phyloP scores from a whole-genome alignment of 2,329 filamentous ascomycete species.

The Cercospora brassicicola region DNA sequence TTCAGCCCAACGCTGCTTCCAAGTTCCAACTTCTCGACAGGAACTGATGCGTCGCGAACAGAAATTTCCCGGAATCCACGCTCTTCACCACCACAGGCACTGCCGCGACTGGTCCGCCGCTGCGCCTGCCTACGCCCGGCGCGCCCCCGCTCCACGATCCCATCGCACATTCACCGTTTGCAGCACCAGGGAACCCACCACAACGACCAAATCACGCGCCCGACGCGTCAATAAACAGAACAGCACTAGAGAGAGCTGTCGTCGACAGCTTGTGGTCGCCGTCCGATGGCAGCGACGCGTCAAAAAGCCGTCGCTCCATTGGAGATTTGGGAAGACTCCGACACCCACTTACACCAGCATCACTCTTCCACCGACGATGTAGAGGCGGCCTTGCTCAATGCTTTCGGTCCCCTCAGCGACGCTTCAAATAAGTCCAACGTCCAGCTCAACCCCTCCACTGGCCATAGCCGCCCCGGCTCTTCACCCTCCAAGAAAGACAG shows the following conservation, averaged over 20 bases:
- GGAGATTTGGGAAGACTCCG: slow-evolving; percentile 61
- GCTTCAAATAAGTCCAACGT: slow-evolving; percentile 60
- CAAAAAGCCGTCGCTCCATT: slow-evolving; percentile 49
- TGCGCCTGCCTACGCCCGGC: background rate
- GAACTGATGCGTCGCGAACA: slow-evolving; percentile 16
- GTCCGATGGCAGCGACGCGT: slow-evolving; percentile 51
- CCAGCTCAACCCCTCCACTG: slow-evolving; percentile 61
- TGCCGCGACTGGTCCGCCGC: slow-evolving; percentile 6
- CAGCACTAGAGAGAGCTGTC: slow-evolving; percentile 4
- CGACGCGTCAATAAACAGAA: slow-evolving; percentile 15
- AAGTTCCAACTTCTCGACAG: slow-evolving; percentile 9
- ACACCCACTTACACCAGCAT: slow-evolving; percentile 38
- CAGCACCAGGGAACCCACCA: slow-evolving; percentile 13
- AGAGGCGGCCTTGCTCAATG: slow-evolving; percentile 55
- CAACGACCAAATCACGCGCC: slow-evolving; percentile 18
- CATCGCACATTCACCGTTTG: slow-evolving; percentile 13
- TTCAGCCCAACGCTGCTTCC: slow-evolving; percentile 11
- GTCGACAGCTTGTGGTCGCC: slow-evolving; percentile 4
- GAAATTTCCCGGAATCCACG: slow-evolving; percentile 8
- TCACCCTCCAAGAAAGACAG: slow-evolving; percentile 70
- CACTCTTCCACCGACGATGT: slow-evolving; percentile 44
- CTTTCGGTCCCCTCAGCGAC: slow-evolving; percentile 46
- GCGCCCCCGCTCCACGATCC: slow-evolving; percentile 1
- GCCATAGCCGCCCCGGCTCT: slow-evolving; percentile 54
- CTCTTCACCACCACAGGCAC: background rate